A percentile compares a stretch with the other conserved stretches of the same genome.
Conservation (phyloP, 202 grass and related monocot species). For the Cymbopogon flexuosus region DNA sequence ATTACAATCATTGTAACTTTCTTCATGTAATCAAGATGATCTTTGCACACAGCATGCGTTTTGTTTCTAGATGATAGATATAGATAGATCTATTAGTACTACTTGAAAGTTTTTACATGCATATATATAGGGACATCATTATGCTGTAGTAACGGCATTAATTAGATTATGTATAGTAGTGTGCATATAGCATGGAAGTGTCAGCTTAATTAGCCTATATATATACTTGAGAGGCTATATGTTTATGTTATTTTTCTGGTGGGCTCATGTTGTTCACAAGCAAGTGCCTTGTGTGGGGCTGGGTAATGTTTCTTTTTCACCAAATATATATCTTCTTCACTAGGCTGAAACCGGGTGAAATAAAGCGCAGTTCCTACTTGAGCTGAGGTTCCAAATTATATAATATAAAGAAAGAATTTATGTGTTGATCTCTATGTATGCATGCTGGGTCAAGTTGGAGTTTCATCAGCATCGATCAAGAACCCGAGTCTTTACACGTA, state of each 20-base stretch:
- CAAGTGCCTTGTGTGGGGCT: background rate
- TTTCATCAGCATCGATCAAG: slow-evolving; percentile 1
- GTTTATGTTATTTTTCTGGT: background rate
- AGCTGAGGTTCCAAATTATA: background rate
- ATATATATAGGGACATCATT: background rate
- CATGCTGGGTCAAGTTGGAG: background rate
- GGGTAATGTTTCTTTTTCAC: background rate
- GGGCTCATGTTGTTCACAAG: background rate
- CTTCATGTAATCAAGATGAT: slow-evolving; percentile 23
- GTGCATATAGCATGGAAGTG: background rate
- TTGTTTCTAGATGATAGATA: slow-evolving; percentile 10
- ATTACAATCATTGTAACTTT: slow-evolving; percentile 40
- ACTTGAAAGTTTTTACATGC: background rate
- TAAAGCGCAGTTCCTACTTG: background rate
- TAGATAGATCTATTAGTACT: background rate
- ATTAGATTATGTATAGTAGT: background rate
- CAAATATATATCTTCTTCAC: background rate
- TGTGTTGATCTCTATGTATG: background rate
- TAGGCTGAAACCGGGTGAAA: background rate
- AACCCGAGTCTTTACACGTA: background rate
- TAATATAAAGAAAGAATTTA: background rate
- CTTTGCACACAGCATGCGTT: background rate
- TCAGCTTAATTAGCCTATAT: background rate
- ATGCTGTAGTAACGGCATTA: background rate
- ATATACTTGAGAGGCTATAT: background rate